Conservation (phyloP, 441 rosid genomes). For the Aleurites moluccanus region DNA sequence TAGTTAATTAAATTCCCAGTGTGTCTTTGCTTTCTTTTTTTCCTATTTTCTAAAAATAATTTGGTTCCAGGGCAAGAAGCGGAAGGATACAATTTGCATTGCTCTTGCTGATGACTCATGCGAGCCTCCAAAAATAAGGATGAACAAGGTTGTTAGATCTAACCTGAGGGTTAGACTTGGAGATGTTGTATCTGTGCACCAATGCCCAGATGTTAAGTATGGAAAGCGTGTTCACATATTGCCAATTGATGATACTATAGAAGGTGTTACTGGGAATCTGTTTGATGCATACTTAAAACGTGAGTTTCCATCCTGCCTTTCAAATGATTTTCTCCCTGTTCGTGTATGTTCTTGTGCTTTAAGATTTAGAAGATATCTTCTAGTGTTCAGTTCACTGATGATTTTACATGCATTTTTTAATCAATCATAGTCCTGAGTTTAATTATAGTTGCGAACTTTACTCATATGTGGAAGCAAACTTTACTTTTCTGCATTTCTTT, state of each 20-base stretch:
- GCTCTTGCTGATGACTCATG: slow-evolving; percentile 83
- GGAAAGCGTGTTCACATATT: too few relatives aligned
- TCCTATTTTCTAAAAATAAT: slow-evolving; percentile 6
- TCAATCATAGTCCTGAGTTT: neutral
- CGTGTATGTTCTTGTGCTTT: neutral
- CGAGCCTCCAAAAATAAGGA: slow-evolving; percentile 78
- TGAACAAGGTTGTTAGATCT: too few relatives aligned
- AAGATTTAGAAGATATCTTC: neutral
- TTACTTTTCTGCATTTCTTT: neutral
- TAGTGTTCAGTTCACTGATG: neutral
- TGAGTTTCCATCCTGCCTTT: slow-evolving; percentile 35
- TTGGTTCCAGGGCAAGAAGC: slow-evolving; percentile 63
- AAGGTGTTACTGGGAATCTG: too few relatives aligned
- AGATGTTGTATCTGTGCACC: too few relatives aligned
- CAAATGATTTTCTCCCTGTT: neutral
- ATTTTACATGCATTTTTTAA: neutral
- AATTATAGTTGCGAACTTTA: neutral
- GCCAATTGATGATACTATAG: too few relatives aligned
- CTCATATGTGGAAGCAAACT: neutral
- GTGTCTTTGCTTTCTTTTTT: neutral
- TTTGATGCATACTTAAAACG: too few relatives aligned
- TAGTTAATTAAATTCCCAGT: neutral
- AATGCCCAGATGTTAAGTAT: too few relatives aligned
- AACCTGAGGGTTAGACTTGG: too few relatives aligned
- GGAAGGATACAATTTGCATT: slow-evolving; percentile 81